Percentiles rank a stretch among this genome's conserved stretches.
Evolutionary conservation across 139 green algal species (phyloP).

Genomic region (Desmodesmus armatus): DNA sequence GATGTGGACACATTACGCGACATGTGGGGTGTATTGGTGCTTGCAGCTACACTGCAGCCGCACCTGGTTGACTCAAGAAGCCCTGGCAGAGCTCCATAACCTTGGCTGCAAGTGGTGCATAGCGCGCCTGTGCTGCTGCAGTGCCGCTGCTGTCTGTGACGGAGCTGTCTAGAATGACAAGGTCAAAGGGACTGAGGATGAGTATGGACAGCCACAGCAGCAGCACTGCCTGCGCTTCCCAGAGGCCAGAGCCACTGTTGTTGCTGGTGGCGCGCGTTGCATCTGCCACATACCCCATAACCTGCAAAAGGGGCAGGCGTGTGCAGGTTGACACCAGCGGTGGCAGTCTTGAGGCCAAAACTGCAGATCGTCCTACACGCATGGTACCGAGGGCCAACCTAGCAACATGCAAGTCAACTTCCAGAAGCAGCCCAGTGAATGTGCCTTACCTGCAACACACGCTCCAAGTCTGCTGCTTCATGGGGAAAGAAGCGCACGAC

Average conservation of each 20-base stretch:
- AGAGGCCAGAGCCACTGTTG: constrained; percentile 50
- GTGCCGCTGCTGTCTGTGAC: constrained; percentile 2
- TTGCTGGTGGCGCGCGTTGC: background rate
- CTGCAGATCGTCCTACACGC: no score
- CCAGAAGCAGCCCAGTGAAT: background rate
- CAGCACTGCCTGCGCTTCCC: constrained; percentile 86
- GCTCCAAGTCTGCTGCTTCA: constrained; percentile 84
- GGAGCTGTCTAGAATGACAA: constrained; percentile 83
- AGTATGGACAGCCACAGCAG: constrained; percentile 97
- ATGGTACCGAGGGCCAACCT: no score
- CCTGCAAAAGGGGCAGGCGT: constrained; percentile 2
- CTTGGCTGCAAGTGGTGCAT: constrained; percentile 64
- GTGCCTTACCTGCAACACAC: constrained; percentile 76
- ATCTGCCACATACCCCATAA: constrained; percentile 9
- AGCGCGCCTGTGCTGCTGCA: constrained; percentile 18
- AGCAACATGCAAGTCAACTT: no score
- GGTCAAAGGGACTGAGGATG: constrained; percentile 94
- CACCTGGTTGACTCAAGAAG: constrained; percentile 70
- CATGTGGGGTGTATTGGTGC: no score
- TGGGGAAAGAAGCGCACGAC: constrained; percentile 94
- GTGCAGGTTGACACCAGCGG: background rate
- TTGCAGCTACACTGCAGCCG: background rate
- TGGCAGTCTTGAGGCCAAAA: background rate
- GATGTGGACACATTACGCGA: no score
- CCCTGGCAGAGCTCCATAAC: constrained; percentile 79